A percentile compares a stretch with the other conserved stretches of the same genome.
Evolutionary conservation across 768 basidiomycete species (phyloP).

Genomic region (Psilocybe cyanescens): DNA sequence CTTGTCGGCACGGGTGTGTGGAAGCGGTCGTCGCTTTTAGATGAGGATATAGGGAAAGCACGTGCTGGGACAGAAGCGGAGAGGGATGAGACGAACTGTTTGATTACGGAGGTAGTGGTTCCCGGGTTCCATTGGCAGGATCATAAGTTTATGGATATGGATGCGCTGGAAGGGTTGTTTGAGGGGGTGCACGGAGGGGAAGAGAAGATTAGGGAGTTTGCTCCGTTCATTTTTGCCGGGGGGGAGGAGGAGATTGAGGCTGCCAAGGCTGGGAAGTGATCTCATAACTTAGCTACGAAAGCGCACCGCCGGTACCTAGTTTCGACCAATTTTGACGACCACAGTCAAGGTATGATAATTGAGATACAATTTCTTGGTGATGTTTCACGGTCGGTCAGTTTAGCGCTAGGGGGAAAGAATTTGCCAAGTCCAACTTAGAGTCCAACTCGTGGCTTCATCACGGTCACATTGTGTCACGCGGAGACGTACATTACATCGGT

Average conservation of each 20-base stretch:
- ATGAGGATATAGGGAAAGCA: constrained; percentile 32
- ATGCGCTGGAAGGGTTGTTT: constrained; percentile 38
- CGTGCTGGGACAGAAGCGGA: constrained; percentile 34
- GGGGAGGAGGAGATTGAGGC: not conserved
- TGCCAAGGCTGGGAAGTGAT: not conserved
- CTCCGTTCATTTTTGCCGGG: not conserved
- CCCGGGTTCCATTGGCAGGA: constrained; percentile 60
- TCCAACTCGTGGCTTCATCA: not conserved
- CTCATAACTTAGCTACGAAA: not conserved
- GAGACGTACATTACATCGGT: not conserved
- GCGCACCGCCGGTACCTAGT: not conserved
- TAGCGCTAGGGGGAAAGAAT: no score
- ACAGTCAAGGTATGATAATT: no score
- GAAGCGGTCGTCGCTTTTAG: constrained; percentile 61
- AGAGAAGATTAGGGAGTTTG: constrained; percentile 5
- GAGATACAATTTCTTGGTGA: no score
- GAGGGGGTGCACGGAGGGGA: constrained; percentile 26
- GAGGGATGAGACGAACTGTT: constrained; percentile 43
- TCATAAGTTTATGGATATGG: constrained; percentile 45
- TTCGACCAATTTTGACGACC: not conserved
- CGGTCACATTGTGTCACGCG: not conserved
- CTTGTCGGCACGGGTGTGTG: constrained; percentile 55
- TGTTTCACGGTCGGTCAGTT: no score
- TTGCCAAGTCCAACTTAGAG: no score
- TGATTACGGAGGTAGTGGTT: constrained; percentile 65